These are phyloP conservation scores for Aspergillus neotritici DNA, from an alignment of 2,329 filamentous ascomycete genomes.

Conservation along the genomic window DNA sequence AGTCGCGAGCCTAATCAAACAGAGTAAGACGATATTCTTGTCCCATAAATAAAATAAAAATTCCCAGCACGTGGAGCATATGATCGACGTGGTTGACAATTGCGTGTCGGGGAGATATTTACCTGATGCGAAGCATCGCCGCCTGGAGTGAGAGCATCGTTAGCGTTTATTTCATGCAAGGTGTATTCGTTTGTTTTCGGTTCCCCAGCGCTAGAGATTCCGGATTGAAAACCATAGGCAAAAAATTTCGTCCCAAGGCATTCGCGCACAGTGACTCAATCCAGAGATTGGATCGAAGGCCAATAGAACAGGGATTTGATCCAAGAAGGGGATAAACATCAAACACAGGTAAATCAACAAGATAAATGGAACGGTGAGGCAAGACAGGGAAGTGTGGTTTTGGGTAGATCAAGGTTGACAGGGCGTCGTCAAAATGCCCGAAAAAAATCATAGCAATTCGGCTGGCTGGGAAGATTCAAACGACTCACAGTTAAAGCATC, in stretches of 20 bases:
- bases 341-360: no score
- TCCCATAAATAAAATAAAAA: background rate
- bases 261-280: no score
- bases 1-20: conserved; percentile 65
- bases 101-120: conserved; percentile 34
- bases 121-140: conserved; percentile 71
- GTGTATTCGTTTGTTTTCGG: background rate
- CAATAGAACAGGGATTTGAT: no score
- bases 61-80: background rate
- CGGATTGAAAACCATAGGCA: no score
- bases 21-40: conserved; percentile 15
- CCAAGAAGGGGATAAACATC: no score
- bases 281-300: no score
- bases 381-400: background rate
- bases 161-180: conserved; percentile 8
- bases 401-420: no score
- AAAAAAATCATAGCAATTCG: conserved; percentile 2
- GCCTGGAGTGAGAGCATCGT: conserved; percentile 46
- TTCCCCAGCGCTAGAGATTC: background rate
- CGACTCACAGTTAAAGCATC: conserved; percentile 56
- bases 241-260: no score
- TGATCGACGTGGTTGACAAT: background rate
- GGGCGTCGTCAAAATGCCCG: no score
- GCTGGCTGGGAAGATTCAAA: background rate
- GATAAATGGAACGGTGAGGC: background rate